phyloP scores from a whole-genome alignment of 2,329 filamentous ascomycete species.

The Ilyonectria sp. region DNA sequence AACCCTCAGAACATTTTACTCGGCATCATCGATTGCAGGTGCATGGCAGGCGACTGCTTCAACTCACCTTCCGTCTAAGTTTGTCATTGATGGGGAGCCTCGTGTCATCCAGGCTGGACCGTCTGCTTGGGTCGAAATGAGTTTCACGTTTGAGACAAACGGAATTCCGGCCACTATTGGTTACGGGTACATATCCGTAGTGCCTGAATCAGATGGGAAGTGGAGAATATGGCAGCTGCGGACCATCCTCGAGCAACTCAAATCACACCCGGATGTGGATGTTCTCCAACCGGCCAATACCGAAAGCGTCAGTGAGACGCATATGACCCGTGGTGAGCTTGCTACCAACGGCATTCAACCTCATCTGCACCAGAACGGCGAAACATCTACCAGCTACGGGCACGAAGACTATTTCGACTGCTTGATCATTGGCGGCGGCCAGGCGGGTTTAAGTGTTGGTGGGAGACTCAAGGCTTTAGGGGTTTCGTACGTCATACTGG shows the following conservation, averaged over 20 bases:
- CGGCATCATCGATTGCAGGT: neutral
- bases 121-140: neutral
- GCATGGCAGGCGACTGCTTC: conserved; percentile 1
- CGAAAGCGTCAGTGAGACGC: neutral
- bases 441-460: neutral
- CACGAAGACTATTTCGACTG: neutral
- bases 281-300: neutral
- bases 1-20: neutral
- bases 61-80: neutral
- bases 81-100: neutral
- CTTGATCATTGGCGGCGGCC: neutral
- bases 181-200: neutral
- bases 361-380: neutral
- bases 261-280: neutral
- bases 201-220: neutral
- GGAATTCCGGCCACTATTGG: neutral
- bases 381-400: neutral
- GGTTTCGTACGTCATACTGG: neutral
- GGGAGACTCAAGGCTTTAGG: neutral
- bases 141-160: neutral
- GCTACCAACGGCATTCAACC: neutral
- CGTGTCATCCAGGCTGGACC: neutral
- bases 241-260: neutral
- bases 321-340: neutral
- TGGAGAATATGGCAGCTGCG: neutral